These are phyloP conservation scores for Excoecaria agallocha DNA, from an alignment of 345 rosid genomes.

Conservation along the genomic window DNA sequence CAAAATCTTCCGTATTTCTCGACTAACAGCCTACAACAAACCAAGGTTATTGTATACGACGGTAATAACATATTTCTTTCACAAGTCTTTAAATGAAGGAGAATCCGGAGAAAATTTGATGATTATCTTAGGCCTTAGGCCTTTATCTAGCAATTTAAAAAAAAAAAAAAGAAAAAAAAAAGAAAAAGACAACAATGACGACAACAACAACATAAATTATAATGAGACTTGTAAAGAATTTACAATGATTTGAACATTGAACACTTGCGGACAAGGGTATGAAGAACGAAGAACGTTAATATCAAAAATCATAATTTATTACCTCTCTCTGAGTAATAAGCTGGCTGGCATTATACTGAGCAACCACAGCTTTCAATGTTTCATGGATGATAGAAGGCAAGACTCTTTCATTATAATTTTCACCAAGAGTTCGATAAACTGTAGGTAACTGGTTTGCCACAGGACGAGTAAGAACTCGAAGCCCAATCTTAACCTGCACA, in stretches of 20 bases:
- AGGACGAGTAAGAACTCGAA: slow-evolving; percentile 93
- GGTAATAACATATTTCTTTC: not conserved
- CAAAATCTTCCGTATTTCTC: slow-evolving; percentile 82
- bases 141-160: not conserved
- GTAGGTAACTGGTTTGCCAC: slow-evolving; percentile 63
- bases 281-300: too few relatives aligned
- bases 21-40: slow-evolving; percentile 56
- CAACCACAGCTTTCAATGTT: slow-evolving; percentile 92
- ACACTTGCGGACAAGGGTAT: too few relatives aligned
- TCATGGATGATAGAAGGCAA: slow-evolving; percentile 89
- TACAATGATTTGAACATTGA: not conserved
- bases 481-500: slow-evolving; percentile 82
- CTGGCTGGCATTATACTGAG: slow-evolving; percentile 95
- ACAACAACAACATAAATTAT: not conserved
- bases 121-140: not conserved
- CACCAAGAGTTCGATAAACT: slow-evolving; percentile 76
- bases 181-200: not conserved
- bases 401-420: slow-evolving; percentile 81
- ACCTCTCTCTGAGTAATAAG: slow-evolving; percentile 97
- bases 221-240: not conserved
- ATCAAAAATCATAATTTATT: not conserved
- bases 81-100: not conserved
- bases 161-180: not conserved
- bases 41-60: not conserved
- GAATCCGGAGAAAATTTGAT: not conserved